Percentiles rank a stretch among this genome's conserved stretches.
Conservation (phyloP, 345 rosid genomes). For the Populus tremula region DNA sequence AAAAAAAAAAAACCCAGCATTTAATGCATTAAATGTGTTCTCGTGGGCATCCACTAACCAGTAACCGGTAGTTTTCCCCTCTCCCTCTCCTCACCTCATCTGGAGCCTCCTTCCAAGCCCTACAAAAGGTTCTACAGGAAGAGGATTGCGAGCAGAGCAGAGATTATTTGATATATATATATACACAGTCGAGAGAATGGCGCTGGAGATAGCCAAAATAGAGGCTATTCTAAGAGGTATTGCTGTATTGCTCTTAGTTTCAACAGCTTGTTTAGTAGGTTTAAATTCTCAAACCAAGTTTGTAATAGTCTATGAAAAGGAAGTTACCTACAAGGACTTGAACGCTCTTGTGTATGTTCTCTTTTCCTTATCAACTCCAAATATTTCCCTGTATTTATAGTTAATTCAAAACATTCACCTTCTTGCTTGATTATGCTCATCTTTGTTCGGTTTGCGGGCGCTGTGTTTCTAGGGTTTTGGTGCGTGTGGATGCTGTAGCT, state of each 20-base stretch:
- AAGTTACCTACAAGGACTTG: slow-evolving; percentile 47
- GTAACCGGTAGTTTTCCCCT: too few species aligned
- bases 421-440: neutral
- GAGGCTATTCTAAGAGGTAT: slow-evolving; percentile 45
- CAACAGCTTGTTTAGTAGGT: slow-evolving; percentile 41
- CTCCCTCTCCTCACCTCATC: too few species aligned
- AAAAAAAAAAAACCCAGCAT: too few species aligned
- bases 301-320: slow-evolving; percentile 32
- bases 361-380: neutral
- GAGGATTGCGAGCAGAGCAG: too few species aligned
- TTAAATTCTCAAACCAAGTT: slow-evolving; percentile 47
- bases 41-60: too few species aligned
- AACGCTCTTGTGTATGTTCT: slow-evolving; percentile 41
- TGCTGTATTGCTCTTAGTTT: slow-evolving; percentile 32
- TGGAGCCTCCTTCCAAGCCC: too few species aligned
- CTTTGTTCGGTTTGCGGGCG: neutral
- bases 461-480: slow-evolving; percentile 29
- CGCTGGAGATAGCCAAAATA: slow-evolving; percentile 7
- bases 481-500: slow-evolving; percentile 43
- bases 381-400: neutral
- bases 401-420: too few species aligned
- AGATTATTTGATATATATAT: too few species aligned
- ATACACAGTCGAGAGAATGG: too few species aligned
- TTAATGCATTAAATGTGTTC: too few species aligned
- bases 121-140: too few species aligned